Conservation (phyloP, 805 yeast genomes). For the Zygoascus tannicola region DNA sequence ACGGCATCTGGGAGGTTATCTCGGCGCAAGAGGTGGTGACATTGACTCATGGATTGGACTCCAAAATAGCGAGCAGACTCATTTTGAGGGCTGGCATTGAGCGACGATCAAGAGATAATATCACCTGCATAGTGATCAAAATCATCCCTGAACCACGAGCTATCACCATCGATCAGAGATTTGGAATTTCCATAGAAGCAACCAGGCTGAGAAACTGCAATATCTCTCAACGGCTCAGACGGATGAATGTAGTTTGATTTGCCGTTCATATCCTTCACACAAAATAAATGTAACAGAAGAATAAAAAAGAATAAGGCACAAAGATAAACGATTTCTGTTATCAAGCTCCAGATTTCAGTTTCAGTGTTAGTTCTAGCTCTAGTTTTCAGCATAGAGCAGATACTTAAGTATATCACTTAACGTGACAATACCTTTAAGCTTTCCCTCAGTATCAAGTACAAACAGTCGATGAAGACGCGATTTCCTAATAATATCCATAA, state of each 20-base stretch:
- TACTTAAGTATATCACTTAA: constrained; percentile 84
- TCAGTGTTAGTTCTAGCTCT: too few relatives aligned
- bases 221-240: too few relatives aligned
- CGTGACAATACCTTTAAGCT: constrained; percentile 74
- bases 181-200: too few relatives aligned
- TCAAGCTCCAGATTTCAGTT: background rate
- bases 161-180: background rate
- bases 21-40: constrained; percentile 79
- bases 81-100: constrained; percentile 67
- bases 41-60: constrained; percentile 48
- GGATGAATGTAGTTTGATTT: too few relatives aligned
- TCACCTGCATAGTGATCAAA: constrained; percentile 81
- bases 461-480: constrained; percentile 86
- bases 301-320: too few relatives aligned
- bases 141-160: constrained; percentile 25
- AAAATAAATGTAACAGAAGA: too few relatives aligned
- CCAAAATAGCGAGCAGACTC: constrained; percentile 55
- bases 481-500: constrained; percentile 86
- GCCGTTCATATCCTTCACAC: background rate
- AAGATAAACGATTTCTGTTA: background rate
- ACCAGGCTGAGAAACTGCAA: too few relatives aligned
- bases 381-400: constrained; percentile 51
- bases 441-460: constrained; percentile 79
- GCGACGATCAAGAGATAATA: constrained; percentile 75
- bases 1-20: constrained; percentile 94